These are phyloP conservation scores for Chlorella vulgaris DNA, from an alignment of 139 green algal species.

Conservation along the genomic window DNA sequence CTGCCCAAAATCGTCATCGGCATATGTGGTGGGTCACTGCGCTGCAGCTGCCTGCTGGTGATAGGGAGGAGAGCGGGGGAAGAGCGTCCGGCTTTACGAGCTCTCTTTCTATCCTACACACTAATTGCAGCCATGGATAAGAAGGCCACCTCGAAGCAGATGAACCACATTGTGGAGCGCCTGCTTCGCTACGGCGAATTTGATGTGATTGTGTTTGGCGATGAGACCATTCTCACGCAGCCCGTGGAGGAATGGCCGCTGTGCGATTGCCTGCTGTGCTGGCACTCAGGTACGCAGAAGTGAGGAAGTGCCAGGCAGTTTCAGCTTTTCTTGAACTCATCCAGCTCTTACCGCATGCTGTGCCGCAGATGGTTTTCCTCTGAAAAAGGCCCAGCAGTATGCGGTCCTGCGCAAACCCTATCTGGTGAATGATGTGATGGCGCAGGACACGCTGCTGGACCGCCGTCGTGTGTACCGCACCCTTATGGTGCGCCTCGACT, in stretches of 20 bases:
- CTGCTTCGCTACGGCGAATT: conserved; percentile 88
- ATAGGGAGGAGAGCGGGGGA: too few relatives aligned
- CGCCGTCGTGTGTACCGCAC: conserved; percentile 82
- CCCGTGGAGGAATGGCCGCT: conserved; percentile 91
- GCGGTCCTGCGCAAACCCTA: conserved; percentile 84
- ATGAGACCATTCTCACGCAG: conserved; percentile 88
- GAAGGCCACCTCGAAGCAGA: conserved; percentile 89
- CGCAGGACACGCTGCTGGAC: conserved; percentile 91
- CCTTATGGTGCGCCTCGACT: conserved; percentile 46
- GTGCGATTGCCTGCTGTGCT: conserved; percentile 89
- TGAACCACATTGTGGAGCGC: conserved; percentile 89
- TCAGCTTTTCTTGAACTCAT: neutral
- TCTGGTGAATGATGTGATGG: conserved; percentile 92
- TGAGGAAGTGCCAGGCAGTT: neutral
- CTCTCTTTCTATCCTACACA: too few relatives aligned
- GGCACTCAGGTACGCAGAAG: conserved; percentile 71
- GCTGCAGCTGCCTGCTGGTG: too few relatives aligned
- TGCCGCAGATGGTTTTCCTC: conserved; percentile 87
- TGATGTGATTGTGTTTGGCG: conserved; percentile 85
- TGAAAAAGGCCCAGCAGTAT: conserved; percentile 89
- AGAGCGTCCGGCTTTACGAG: too few relatives aligned
- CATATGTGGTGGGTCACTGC: conserved; percentile 46
- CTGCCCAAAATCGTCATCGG: conserved; percentile 41
- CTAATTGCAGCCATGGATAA: conserved; percentile 88
- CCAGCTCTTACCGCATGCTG: too few relatives aligned